These are phyloP conservation scores for Borealophlyctis nickersoniae DNA, from an alignment of 192 early-diverging fungal species.

Conservation along the genomic window DNA sequence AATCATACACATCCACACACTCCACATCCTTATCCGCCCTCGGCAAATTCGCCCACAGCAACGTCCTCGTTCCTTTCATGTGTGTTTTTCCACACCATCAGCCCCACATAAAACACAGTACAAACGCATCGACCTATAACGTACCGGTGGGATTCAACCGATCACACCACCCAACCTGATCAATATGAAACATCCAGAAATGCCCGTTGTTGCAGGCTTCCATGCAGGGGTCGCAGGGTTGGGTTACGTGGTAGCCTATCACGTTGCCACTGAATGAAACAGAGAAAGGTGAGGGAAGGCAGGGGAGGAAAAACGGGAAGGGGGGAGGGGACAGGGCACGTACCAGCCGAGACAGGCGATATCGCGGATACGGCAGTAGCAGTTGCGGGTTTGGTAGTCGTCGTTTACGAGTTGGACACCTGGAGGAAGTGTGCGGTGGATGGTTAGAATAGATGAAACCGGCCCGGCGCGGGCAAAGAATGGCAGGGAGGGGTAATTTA, in stretches of 20 bases:
- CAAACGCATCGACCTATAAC: too few species aligned
- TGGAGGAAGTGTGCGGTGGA: conserved; percentile 4
- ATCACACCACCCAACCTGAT: background rate
- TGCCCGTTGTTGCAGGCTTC: conserved; percentile 95
- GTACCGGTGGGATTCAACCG: background rate
- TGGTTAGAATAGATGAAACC: conserved; percentile 7
- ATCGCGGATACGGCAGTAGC: conserved; percentile 74
- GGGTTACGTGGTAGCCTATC: conserved; percentile 79
- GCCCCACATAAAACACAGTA: too few species aligned
- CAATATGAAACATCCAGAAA: conserved; percentile 96
- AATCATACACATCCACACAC: too few species aligned
- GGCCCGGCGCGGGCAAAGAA: background rate
- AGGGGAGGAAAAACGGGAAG: background rate
- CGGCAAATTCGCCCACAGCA: too few species aligned
- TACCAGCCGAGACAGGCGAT: conserved; percentile 76
- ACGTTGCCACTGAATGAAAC: conserved; percentile 51
- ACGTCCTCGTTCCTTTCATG: too few species aligned
- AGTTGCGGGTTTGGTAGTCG: conserved; percentile 79
- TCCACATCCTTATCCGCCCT: too few species aligned
- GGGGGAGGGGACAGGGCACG: background rate
- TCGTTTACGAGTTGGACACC: conserved; percentile 69
- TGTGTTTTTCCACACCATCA: too few species aligned
- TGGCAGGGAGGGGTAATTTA: background rate
- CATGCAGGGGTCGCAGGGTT: conserved; percentile 79
- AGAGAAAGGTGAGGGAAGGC: conserved; percentile 4